Percentiles rank a stretch among this genome's conserved stretches.
Conservation (phyloP, 2,329 filamentous ascomycete species). For the Colletotrichum sansevieriae region DNA sequence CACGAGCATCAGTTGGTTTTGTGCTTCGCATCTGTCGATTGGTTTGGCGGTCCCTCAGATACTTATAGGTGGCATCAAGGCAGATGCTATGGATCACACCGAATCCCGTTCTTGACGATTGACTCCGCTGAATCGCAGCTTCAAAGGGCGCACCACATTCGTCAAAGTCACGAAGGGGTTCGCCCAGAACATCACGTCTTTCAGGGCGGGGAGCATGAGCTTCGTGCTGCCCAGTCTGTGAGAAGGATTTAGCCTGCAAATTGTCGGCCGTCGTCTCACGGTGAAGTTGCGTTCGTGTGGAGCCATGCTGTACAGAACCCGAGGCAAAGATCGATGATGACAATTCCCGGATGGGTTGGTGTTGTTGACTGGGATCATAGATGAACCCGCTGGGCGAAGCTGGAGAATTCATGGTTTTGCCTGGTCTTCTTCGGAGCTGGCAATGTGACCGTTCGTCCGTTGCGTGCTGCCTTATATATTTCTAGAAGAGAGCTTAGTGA, state of each 20-base stretch:
- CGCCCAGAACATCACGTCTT: no score
- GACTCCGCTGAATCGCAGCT: not conserved
- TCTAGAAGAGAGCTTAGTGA: not conserved
- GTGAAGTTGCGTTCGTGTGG: not conserved
- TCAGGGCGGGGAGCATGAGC: no score
- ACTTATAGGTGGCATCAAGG: conserved; percentile 43
- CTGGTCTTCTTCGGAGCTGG: not conserved
- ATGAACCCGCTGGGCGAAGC: conserved; percentile 33
- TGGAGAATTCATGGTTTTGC: conserved; percentile 3
- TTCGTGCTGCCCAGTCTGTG: no score
- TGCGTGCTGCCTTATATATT: not conserved
- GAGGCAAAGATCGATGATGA: not conserved
- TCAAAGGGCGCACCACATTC: no score
- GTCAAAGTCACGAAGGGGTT: no score
- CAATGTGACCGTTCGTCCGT: not conserved
- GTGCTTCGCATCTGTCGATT: conserved; percentile 42
- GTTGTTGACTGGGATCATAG: conserved; percentile 19
- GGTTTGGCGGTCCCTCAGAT: conserved; percentile 42
- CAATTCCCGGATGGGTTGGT: not conserved
- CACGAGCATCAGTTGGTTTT: not conserved
- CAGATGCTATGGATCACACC: conserved; percentile 44
- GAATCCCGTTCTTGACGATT: not conserved
- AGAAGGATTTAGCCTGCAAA: no score
- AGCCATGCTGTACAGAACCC: no score
- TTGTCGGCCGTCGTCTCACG: not conserved